Conservation (phyloP, 192 early-diverging fungal species). For the Backusella sp. region DNA sequence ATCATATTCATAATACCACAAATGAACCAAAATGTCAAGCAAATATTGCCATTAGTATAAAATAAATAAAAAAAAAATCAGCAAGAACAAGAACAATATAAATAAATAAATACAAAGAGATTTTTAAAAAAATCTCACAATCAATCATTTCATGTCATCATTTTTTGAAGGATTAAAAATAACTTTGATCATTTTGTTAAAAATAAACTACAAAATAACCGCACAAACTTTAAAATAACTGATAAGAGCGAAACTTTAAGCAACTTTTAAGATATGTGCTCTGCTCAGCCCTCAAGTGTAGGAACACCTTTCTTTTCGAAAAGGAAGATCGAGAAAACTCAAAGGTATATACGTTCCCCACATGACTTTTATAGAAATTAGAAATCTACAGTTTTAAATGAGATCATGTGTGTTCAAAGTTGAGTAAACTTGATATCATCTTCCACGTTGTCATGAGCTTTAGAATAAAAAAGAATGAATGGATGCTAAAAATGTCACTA, state of each 20-base stretch:
- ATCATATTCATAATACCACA: not conserved
- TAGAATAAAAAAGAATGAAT: not conserved
- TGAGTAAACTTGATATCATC: not conserved
- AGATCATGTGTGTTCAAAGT: not conserved
- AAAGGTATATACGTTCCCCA: not conserved
- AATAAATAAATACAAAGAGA: too few relatives aligned
- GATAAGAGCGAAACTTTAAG: not conserved
- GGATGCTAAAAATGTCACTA: not conserved
- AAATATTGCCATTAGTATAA: too few relatives aligned
- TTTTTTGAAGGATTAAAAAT: not conserved
- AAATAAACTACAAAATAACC: not conserved
- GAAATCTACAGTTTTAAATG: not conserved
- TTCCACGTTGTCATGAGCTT: not conserved
- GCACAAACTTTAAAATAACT: not conserved
- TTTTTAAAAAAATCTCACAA: not conserved
- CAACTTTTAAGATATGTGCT: not conserved
- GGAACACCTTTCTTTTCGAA: not conserved
- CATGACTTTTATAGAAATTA: slow-evolving; percentile 8
- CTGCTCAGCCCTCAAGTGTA: not conserved
- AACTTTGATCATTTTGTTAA: not conserved
- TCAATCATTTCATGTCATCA: not conserved
- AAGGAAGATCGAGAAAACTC: not conserved
- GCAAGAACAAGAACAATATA: too few relatives aligned
- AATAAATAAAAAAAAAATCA: too few relatives aligned
- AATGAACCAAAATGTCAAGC: not conserved